phyloP scores from a whole-genome alignment of 768 basidiomycete genomes.

The Nidularia pulvinata region DNA sequence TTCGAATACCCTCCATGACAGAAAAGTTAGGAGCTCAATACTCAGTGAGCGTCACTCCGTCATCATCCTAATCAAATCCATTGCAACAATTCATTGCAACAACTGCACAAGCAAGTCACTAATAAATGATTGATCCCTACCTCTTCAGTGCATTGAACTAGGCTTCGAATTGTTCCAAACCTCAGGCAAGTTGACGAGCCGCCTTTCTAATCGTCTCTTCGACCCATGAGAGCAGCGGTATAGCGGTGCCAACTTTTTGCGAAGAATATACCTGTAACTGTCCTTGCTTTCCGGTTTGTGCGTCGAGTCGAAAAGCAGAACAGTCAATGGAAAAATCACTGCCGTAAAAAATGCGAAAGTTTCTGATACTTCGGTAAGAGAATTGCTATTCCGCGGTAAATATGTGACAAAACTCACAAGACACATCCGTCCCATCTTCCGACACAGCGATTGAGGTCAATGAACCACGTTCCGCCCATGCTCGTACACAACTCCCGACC shows the following conservation, averaged over 20 bases:
- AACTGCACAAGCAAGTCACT: too few relatives aligned
- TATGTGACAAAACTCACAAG: conserved; percentile 49
- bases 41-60: too few relatives aligned
- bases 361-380: conserved; percentile 39
- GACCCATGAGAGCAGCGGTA: conserved; percentile 54
- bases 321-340: conserved; percentile 53
- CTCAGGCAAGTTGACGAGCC: too few relatives aligned
- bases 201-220: conserved; percentile 22
- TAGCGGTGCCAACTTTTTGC: conserved; percentile 16
- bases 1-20: neutral
- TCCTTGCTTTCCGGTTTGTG: conserved; percentile 35
- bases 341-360: conserved; percentile 58
- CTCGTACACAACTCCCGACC: conserved; percentile 53
- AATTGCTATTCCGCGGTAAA: neutral
- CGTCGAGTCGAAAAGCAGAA: conserved; percentile 54
- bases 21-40: neutral
- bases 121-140: too few relatives aligned
- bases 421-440: conserved; percentile 83
- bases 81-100: too few relatives aligned
- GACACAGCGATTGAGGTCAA: conserved; percentile 70
- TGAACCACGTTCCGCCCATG: conserved; percentile 75
- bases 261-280: conserved; percentile 40
- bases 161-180: too few relatives aligned
- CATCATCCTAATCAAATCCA: too few relatives aligned
- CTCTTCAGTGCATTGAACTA: too few relatives aligned